phyloP scores from a whole-genome alignment of 306 rosid genomes.

The Cercis canadensis region DNA sequence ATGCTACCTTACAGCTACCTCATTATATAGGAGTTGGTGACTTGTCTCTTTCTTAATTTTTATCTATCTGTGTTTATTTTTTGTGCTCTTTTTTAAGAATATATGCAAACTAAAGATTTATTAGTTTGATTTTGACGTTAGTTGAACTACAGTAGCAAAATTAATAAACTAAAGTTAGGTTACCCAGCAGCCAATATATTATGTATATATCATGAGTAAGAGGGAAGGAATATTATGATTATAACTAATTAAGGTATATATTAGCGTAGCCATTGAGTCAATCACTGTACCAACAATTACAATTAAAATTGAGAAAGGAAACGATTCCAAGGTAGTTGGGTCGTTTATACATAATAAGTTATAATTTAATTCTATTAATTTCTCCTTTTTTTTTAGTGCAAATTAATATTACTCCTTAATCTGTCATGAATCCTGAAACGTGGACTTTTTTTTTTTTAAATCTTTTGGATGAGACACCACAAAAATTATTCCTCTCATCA shows the following conservation, averaged over 20 bases:
- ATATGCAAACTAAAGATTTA: no score
- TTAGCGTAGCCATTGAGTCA: slow-evolving; percentile 2
- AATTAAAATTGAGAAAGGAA: neutral
- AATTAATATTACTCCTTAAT: neutral
- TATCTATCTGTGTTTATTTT: no score
- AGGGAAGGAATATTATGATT: slow-evolving; percentile 20
- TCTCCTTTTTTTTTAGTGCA: no score
- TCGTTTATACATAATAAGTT: neutral
- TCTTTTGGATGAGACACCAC: slow-evolving; percentile 44
- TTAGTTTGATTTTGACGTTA: no score
- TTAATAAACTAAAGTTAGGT: neutral
- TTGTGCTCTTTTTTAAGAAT: no score
- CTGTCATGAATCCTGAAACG: slow-evolving; percentile 7
- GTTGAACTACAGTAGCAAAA: no score
- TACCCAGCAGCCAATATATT: no score
- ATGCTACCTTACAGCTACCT: no score
- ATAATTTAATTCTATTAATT: no score
- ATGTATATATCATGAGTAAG: neutral
- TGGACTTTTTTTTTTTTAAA: neutral
- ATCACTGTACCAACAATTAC: slow-evolving; percentile 3
- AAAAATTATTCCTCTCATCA: slow-evolving; percentile 52
- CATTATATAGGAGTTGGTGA: no score
- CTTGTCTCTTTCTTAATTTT: no score
- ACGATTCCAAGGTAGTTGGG: slow-evolving; percentile 10
- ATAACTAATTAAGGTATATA: neutral